Conservation (phyloP, 1,284 basidiomycete species). For the Cerrena zonata region DNA sequence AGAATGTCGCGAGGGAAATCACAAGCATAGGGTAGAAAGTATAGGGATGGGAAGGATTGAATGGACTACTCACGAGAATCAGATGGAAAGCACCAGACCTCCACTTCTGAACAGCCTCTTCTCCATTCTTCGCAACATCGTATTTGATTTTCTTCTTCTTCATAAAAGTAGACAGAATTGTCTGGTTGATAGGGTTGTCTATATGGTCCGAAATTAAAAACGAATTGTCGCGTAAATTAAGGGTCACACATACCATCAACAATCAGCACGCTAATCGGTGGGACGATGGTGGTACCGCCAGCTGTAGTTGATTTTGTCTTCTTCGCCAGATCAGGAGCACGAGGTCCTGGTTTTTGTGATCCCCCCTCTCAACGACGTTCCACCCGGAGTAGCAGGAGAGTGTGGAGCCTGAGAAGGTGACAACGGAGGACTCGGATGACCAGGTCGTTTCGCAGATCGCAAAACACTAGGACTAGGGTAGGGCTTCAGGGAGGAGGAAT, state of each 20-base stretch:
- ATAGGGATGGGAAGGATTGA: too few species aligned
- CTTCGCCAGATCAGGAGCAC: too few species aligned
- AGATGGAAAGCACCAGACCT: conserved; percentile 89
- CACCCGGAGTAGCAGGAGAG: neutral
- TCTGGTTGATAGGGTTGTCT: conserved; percentile 99
- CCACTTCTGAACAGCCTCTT: conserved; percentile 97
- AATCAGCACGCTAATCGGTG: conserved; percentile 92
- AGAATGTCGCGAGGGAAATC: conserved; percentile 2
- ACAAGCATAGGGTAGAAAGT: neutral
- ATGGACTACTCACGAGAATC: conserved; percentile 87
- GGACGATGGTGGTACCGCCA: conserved; percentile 60
- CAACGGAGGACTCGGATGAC: conserved; percentile 17
- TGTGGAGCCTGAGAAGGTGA: too few species aligned
- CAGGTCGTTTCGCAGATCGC: conserved; percentile 6
- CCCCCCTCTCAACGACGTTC: neutral
- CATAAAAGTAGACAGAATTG: conserved; percentile 94
- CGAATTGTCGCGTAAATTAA: neutral
- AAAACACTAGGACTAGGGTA: too few species aligned
- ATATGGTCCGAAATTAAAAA: conserved; percentile 7
- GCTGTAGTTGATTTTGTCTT: conserved; percentile 25
- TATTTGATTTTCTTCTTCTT: conserved; percentile 93
- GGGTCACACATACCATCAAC: conserved; percentile 72
- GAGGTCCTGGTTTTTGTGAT: too few species aligned
- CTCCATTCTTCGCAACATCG: conserved; percentile 90
- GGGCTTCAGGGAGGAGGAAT: too few species aligned